Percentiles rank a stretch among this genome's conserved stretches.
These are phyloP conservation scores for Penicillium sclerotiorum DNA, from an alignment of 2,329 filamentous ascomycete genomes.

Conservation along the genomic window DNA sequence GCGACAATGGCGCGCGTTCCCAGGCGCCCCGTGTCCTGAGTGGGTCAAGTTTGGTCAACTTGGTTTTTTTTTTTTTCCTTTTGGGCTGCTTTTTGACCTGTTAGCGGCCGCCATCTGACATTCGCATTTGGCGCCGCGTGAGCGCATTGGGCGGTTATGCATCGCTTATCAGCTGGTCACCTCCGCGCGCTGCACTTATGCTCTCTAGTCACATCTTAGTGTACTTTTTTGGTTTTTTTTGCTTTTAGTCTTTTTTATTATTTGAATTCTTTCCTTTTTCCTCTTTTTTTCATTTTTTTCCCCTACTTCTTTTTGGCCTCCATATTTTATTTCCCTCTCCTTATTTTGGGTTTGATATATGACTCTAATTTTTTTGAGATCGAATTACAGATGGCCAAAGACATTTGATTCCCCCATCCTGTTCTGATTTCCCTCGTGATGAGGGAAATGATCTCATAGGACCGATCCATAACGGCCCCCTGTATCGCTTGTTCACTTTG, in stretches of 20 bases:
- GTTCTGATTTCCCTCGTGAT: too few relatives aligned
- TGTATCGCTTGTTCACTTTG: neutral
- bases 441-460: too few relatives aligned
- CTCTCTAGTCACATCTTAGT: constrained; percentile 5
- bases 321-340: too few relatives aligned
- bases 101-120: constrained; percentile 4
- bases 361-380: too few relatives aligned
- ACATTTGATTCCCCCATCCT: too few relatives aligned
- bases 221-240: neutral
- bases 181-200: constrained; percentile 3
- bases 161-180: constrained; percentile 23
- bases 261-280: neutral
- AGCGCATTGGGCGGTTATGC: constrained; percentile 26
- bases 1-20: constrained; percentile 30
- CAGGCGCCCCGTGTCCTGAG: constrained; percentile 32
- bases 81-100: neutral
- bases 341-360: too few relatives aligned
- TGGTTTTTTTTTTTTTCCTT: neutral
- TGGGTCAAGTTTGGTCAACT: constrained; percentile 7
- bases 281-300: neutral
- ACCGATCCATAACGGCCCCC: neutral
- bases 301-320: neutral
- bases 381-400: too few relatives aligned
- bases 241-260: neutral
- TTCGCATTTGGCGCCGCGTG: constrained; percentile 16